A percentile compares a stretch with the other conserved stretches of the same genome.
Conservation (phyloP, 139 green algal genomes). For the Pseudopediastrum boryanum region DNA sequence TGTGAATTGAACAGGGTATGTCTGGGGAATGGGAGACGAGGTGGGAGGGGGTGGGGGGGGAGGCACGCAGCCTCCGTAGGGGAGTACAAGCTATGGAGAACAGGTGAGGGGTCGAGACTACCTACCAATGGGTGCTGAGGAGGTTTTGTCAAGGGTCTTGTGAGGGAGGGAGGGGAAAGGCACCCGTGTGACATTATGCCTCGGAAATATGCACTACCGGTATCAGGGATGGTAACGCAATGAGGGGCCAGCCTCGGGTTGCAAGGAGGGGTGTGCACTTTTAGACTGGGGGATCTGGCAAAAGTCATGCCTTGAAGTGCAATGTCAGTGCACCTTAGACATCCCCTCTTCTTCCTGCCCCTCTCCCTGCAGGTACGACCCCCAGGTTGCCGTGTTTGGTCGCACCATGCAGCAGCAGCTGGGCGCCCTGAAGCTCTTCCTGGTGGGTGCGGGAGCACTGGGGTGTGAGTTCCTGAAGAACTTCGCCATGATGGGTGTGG, state of each 20-base stretch:
- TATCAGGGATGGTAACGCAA: too few relatives aligned
- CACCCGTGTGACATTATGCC: too few relatives aligned
- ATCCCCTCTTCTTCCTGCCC: not conserved
- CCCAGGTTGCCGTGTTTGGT: slow-evolving; percentile 91
- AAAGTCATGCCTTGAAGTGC: not conserved
- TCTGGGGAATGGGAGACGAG: not conserved
- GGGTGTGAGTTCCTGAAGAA: slow-evolving; percentile 99
- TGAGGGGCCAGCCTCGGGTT: too few relatives aligned
- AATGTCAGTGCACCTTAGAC: not conserved
- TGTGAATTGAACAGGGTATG: not conserved
- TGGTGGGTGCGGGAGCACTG: slow-evolving; percentile 96
- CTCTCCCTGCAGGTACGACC: slow-evolving; percentile 77
- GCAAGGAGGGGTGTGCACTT: too few relatives aligned
- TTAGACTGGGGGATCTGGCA: too few relatives aligned
- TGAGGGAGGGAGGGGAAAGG: too few relatives aligned
- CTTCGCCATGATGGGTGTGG: slow-evolving; percentile 96
- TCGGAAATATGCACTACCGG: too few relatives aligned
- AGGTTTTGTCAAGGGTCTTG: too few relatives aligned
- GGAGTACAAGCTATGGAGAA: slow-evolving; percentile 64
- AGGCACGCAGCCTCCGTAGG: slow-evolving; percentile 54
- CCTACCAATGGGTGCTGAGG: not conserved
- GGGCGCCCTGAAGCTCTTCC: slow-evolving; percentile 80
- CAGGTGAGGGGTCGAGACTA: too few relatives aligned
- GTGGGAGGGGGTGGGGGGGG: slow-evolving; percentile 74
- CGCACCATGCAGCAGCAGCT: slow-evolving; percentile 76